These are phyloP conservation scores for Phaffia australis DNA, from an alignment of 768 basidiomycete species.

Conservation along the genomic window DNA sequence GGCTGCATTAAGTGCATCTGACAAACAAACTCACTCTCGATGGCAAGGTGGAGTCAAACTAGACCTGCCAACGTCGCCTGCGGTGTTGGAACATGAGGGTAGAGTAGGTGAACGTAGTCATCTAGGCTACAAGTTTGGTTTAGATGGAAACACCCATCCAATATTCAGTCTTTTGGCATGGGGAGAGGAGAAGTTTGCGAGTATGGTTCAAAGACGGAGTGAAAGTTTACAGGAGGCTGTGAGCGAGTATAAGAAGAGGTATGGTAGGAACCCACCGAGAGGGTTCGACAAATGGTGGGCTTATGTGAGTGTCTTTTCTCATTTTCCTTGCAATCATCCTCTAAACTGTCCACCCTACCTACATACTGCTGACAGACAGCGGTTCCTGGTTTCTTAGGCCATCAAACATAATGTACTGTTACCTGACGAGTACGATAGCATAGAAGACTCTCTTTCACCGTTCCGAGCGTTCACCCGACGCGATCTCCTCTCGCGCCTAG, in stretches of 20 bases:
- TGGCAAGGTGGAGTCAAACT: too few species aligned
- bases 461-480: constrained; percentile 32
- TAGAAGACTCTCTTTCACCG: constrained; percentile 32
- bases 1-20: too few species aligned
- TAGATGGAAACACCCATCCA: constrained; percentile 31
- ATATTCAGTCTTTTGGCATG: constrained; percentile 36
- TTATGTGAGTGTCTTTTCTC: constrained; percentile 22
- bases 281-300: constrained; percentile 39
- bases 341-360: too few species aligned
- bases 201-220: constrained; percentile 37
- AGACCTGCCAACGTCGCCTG: too few species aligned
- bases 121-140: too few species aligned
- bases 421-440: constrained; percentile 34
- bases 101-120: too few species aligned
- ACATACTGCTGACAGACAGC: too few species aligned
- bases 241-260: constrained; percentile 37
- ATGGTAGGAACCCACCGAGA: constrained; percentile 39
- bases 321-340: too few species aligned
- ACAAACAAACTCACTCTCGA: too few species aligned
- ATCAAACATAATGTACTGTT: constrained; percentile 29
- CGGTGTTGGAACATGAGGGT: too few species aligned
- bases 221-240: constrained; percentile 37
- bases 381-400: constrained; percentile 26
- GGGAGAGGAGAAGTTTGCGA: constrained; percentile 38
- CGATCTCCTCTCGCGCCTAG: constrained; percentile 28